Base-by-base conservation (phyloP, 495 filamentous ascomycete species). In the Penicillium flavigenum region DNA sequence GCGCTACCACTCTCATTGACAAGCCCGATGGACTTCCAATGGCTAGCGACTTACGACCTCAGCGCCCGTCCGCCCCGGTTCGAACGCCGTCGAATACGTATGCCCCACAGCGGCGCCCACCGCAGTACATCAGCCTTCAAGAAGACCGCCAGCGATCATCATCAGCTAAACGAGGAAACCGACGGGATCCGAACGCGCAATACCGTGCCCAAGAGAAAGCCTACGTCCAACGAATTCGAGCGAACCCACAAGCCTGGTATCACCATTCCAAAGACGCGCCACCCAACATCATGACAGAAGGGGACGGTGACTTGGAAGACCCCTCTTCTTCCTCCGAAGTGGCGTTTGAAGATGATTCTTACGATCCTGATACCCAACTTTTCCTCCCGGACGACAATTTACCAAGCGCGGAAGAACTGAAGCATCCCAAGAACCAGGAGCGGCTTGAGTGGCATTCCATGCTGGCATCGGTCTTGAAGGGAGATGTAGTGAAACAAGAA, bases 381-480 rank as follows among this genome's bases (percentile, higher is more conserved):
- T 96, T 96, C 65, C 88, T 93, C 61, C 82, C 87, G 32, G 87
- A 90, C 54, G 90, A 96, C 56, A 88, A 89, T 58, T 86, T 95
- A 62, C 91, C 92, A 4, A 91, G 90, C 4, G 73, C 88, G 29
- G 94, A 97, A 57, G 95, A 98, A 69, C 76, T 97, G 34, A 88
- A 87, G 75, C 88, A 95, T 61, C 88, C 90, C 1, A 86, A 84
- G 61, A 98, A 94, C 65, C 83, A 94, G 51, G 94, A 98, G 71
- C 79, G 94, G 38, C 76, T 98, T 27, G 95, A 98, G 72, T 98
- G 94, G 94, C 93, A 98, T 74, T 88, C 90, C 5, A 98, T 98
- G 94, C 77, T 98, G 39, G 91, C 92, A 27, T 92, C 91, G 1
- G 94, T 98, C 4, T 73, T 98, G 61, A 98, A 92, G 36, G 94